Percentiles rank a stretch among this genome's conserved stretches.
Conservation (phyloP, 2,329 filamentous ascomycete genomes). For the Neoarthrinium moseri region DNA sequence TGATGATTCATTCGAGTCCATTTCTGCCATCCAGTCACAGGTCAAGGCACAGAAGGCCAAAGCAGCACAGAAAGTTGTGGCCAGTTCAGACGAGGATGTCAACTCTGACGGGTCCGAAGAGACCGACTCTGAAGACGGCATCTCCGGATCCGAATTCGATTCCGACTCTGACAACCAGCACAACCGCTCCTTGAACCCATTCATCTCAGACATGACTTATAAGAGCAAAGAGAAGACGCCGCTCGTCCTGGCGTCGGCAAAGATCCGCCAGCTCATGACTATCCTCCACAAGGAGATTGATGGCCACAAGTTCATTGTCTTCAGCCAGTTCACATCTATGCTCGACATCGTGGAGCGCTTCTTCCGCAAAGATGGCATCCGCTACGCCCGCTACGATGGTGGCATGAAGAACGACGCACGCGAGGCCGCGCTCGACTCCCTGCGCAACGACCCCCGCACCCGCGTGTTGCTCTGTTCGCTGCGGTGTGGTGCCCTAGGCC, state of each 20-base stretch:
- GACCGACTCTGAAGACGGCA: slow-evolving; percentile 26
- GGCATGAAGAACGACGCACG: slow-evolving; percentile 91
- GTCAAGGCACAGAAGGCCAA: slow-evolving; percentile 17
- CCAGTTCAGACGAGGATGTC: slow-evolving; percentile 17
- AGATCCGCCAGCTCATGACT: slow-evolving; percentile 81
- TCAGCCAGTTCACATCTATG: slow-evolving; percentile 98
- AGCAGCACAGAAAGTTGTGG: slow-evolving; percentile 12
- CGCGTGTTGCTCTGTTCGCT: slow-evolving; percentile 89
- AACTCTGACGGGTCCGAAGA: slow-evolving; percentile 19
- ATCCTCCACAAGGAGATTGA: slow-evolving; percentile 77
- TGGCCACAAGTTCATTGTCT: slow-evolving; percentile 95
- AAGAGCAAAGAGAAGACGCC: slow-evolving; percentile 42
- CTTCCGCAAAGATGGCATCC: slow-evolving; percentile 69
- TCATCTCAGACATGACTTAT: slow-evolving; percentile 32
- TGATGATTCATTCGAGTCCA: slow-evolving; percentile 26
- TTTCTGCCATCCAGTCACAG: slow-evolving; percentile 22
- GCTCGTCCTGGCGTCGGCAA: slow-evolving; percentile 72
- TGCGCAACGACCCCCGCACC: slow-evolving; percentile 73
- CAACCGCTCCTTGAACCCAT: slow-evolving; percentile 25
- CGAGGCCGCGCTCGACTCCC: slow-evolving; percentile 76
- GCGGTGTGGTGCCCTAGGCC: slow-evolving; percentile 87
- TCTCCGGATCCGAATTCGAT: slow-evolving; percentile 40
- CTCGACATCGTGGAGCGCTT: slow-evolving; percentile 95
- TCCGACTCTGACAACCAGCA: slow-evolving; percentile 38
- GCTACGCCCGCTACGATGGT: slow-evolving; percentile 89